Evolutionary conservation across 257 asterid species (phyloP).

Genomic region (Lithospermum erythrorhizon): DNA sequence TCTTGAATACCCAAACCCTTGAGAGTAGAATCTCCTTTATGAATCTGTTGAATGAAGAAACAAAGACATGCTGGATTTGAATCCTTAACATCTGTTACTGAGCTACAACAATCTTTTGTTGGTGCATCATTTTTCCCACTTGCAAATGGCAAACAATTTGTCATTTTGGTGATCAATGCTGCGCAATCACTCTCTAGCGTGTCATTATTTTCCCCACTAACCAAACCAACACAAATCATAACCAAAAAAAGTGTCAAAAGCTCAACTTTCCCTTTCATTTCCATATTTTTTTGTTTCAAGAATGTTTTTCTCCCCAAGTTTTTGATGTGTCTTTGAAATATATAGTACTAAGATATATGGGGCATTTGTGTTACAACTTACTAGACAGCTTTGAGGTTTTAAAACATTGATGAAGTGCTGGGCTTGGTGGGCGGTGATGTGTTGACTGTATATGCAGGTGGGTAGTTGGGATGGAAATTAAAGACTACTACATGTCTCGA

Average conservation of each 20-base stretch:
- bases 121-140: conserved; percentile 56
- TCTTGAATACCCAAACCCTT: conserved; percentile 72
- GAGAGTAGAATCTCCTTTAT: conserved; percentile 43
- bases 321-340: no score
- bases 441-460: no score
- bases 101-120: conserved; percentile 50
- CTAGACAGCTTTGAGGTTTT: no score
- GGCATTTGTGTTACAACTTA: no score
- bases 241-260: not conserved
- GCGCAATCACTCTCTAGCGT: conserved; percentile 3
- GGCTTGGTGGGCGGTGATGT: no score
- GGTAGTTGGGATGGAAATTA: no score
- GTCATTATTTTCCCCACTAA: conserved; percentile 6
- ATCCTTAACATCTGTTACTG: conserved; percentile 42
- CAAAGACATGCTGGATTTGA: conserved; percentile 63
- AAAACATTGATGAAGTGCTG: no score
- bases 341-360: no score
- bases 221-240: conserved; percentile 4
- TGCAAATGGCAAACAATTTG: conserved; percentile 50
- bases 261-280: not conserved
- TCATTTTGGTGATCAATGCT: conserved; percentile 20
- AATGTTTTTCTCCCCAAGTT: not conserved
- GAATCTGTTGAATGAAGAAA: conserved; percentile 62
- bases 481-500: no score
- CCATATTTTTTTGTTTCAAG: not conserved